Base-by-base conservation (phyloP, 345 rosid genomes). In the Bruguiera gymnorhiza region DNA sequence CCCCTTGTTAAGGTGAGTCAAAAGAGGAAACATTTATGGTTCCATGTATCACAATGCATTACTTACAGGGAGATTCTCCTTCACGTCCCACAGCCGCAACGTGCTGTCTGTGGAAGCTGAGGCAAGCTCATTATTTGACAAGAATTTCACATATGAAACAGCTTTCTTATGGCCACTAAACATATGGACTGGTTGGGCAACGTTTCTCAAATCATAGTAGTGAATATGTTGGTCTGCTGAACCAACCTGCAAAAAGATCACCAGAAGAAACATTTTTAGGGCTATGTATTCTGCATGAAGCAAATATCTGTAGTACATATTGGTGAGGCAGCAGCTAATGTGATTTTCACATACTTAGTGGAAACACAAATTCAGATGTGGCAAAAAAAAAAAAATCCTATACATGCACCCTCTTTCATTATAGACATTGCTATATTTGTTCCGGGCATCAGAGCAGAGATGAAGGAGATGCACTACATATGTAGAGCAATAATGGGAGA, bases 81-180 rank as follows among this genome's bases (percentile, higher is more conserved):
- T 90, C 62, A 96, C 98, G 69, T 96, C 98, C 99, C 99, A 92
- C 62, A 92, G 78, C 30, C 98, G 82, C 71, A 96, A 80, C 15
- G 99, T 90, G 81, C 95, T 90, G 83, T 96, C 99, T 8, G 98
- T 96, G 16, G 99, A 96, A 54, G 98, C 98, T 69, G 98, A 96
- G 76, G 97, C 93, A 72, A 92, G 99, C 86, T 96, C 99, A 51
- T 84, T 80, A 78, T 84, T 84, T 43, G 99, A 92, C 83, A 96
- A 81, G 81, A 92, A 92, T 72, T 96, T 92, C 71, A 96, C 98
- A 76, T 96, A 96, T 1, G 99, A 96, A 76, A 92, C 98, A 31
- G 98, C 82, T 87, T 90, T 96, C 65, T 83, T 85, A 78, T 92
- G 98, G 72, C 99, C 99, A 9, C 86, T 86, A 69, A 96, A 96